A percentile compares a stretch with the other conserved stretches of the same genome.
Evolutionary conservation across 2,329 filamentous ascomycete species (phyloP).

Genomic region (Colletotrichum camelliae): DNA sequence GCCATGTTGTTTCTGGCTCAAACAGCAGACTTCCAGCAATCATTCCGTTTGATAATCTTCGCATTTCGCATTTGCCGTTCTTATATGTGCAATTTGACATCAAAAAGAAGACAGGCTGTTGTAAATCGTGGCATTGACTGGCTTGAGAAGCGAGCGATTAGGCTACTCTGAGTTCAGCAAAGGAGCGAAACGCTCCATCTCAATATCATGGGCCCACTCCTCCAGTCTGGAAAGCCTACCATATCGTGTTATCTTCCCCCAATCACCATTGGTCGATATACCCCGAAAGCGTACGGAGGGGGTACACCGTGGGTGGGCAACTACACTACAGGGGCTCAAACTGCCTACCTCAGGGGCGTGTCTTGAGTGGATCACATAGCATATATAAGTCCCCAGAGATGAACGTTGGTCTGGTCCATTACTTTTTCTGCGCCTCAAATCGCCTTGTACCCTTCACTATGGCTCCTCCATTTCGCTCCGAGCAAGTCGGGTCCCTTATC

Average conservation of each 20-base stretch:
- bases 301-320: background rate
- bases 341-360: background rate
- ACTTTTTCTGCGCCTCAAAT: background rate
- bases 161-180: background rate
- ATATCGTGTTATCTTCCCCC: background rate
- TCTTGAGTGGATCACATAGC: background rate
- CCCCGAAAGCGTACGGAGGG: background rate
- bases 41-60: background rate
- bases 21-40: background rate
- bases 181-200: background rate
- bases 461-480: conserved; percentile 68
- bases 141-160: background rate
- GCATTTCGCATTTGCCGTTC: background rate
- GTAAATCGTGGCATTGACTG: background rate
- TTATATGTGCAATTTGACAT: background rate
- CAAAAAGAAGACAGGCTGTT: background rate
- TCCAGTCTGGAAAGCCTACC: background rate
- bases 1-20: background rate
- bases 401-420: background rate
- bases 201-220: background rate
- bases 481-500: conserved; percentile 75
- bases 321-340: background rate
- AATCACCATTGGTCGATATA: background rate
- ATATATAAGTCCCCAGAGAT: background rate
- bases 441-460: background rate